A percentile compares a stretch with the other conserved stretches of the same genome.
phyloP scores from a whole-genome alignment of 257 asterid species.

The Primulina tabacum region DNA sequence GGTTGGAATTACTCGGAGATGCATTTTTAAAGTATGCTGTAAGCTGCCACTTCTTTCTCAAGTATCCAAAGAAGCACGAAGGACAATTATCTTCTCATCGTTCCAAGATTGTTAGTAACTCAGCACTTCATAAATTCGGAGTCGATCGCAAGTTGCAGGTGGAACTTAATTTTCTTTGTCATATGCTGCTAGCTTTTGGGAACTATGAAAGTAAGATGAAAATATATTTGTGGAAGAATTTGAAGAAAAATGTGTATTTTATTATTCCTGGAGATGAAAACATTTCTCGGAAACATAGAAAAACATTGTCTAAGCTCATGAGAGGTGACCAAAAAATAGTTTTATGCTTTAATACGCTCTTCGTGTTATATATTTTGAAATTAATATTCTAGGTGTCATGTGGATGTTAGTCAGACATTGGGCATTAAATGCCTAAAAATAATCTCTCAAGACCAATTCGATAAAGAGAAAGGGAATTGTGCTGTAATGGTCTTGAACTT shows the following conservation, averaged over 20 bases:
- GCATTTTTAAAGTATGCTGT: constrained; percentile 75
- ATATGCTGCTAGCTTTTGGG: constrained; percentile 4
- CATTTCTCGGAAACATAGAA: background rate
- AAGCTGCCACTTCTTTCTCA: constrained; percentile 77
- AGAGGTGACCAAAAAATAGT: background rate
- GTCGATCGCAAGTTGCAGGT: constrained; percentile 75
- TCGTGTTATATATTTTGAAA: background rate
- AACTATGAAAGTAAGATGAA: background rate
- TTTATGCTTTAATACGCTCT: background rate
- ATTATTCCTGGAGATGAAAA: background rate
- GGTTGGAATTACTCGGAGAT: constrained; percentile 92
- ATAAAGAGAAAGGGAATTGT: background rate
- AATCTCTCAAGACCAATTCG: background rate
- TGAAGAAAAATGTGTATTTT: background rate
- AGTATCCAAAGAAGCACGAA: constrained; percentile 70
- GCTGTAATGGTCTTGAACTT: background rate
- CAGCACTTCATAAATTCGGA: constrained; percentile 71
- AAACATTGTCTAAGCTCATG: background rate
- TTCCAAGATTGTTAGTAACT: constrained; percentile 49
- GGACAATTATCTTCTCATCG: constrained; percentile 63
- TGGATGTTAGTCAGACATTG: background rate
- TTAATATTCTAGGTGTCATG: background rate
- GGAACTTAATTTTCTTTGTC: constrained; percentile 16
- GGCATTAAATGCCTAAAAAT: background rate
- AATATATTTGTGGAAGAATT: background rate